Conservation (phyloP, 768 basidiomycete genomes). For the Mycena rebaudengoi region DNA sequence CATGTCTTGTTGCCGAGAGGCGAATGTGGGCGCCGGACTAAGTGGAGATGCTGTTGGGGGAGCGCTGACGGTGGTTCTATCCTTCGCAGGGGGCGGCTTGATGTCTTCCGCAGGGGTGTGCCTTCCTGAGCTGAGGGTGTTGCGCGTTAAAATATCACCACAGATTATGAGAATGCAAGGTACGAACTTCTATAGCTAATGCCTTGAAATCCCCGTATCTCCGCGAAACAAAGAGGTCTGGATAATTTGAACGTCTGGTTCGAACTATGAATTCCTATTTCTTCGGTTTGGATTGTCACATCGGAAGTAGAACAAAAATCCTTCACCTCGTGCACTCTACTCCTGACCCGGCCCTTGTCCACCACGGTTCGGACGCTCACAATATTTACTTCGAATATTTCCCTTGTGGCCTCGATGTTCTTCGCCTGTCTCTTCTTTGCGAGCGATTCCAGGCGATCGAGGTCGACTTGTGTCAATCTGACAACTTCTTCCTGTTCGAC, state of each 20-base stretch:
- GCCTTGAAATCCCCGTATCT: constrained; percentile 96
- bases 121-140: constrained; percentile 78
- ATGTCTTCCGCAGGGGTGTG: constrained; percentile 86
- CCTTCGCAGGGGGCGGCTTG: constrained; percentile 87
- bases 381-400: constrained; percentile 89
- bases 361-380: constrained; percentile 85
- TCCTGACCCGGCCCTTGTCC: constrained; percentile 87
- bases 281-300: constrained; percentile 16
- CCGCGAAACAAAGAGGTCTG: constrained; percentile 88
- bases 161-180: background rate
- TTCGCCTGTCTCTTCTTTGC: constrained; percentile 70
- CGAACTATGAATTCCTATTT: constrained; percentile 93
- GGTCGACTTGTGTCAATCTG: constrained; percentile 84
- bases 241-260: constrained; percentile 75
- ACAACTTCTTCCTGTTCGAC: constrained; percentile 90
- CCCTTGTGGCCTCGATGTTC: constrained; percentile 49
- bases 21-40: constrained; percentile 34
- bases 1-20: constrained; percentile 24
- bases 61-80: constrained; percentile 73
- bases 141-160: constrained; percentile 20
- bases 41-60: constrained; percentile 46
- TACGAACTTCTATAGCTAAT: constrained; percentile 79
- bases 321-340: constrained; percentile 87
- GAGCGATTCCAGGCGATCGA: constrained; percentile 78
- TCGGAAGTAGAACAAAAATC: constrained; percentile 33